A percentile compares a stretch with the other conserved stretches of the same genome.
Evolutionary conservation across 2,329 filamentous ascomycete genomes (phyloP).

Genomic region (Penicillium sp.): DNA sequence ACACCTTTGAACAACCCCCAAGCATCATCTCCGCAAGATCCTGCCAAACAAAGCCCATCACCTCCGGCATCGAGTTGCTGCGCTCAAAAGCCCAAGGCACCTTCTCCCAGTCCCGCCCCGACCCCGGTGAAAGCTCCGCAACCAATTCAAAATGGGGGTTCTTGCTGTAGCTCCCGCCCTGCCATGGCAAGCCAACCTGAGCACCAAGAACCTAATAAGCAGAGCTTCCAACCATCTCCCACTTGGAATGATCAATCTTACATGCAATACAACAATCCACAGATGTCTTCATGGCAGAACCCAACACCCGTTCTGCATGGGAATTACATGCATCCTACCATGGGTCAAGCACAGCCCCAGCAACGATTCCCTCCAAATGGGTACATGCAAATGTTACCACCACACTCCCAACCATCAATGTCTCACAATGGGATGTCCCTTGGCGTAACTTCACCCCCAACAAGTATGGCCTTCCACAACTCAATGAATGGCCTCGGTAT

Average conservation of each 20-base stretch:
- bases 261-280: constrained; percentile 14
- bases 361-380: background rate
- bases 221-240: constrained; percentile 10
- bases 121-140: background rate
- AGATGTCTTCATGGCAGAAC: constrained; percentile 26
- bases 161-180: constrained; percentile 31
- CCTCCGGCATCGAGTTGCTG: constrained; percentile 27
- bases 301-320: constrained; percentile 15
- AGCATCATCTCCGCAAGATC: background rate
- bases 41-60: background rate
- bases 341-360: background rate
- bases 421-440: background rate
- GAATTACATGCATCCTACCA: constrained; percentile 14
- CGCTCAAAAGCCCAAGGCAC: constrained; percentile 16
- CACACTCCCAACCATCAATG: background rate
- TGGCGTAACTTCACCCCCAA: constrained; percentile 12
- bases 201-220: background rate
- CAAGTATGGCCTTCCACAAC: constrained; percentile 12
- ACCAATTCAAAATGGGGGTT: constrained; percentile 16
- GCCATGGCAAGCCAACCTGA: background rate
- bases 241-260: constrained; percentile 18
- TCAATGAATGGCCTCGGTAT: constrained; percentile 20
- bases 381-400: constrained; percentile 1
- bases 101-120: background rate
- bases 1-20: background rate